Percentiles rank a stretch among this genome's conserved stretches.
Conservation (phyloP, 352 stramenopile species). For the Phytophthora meadii region DNA sequence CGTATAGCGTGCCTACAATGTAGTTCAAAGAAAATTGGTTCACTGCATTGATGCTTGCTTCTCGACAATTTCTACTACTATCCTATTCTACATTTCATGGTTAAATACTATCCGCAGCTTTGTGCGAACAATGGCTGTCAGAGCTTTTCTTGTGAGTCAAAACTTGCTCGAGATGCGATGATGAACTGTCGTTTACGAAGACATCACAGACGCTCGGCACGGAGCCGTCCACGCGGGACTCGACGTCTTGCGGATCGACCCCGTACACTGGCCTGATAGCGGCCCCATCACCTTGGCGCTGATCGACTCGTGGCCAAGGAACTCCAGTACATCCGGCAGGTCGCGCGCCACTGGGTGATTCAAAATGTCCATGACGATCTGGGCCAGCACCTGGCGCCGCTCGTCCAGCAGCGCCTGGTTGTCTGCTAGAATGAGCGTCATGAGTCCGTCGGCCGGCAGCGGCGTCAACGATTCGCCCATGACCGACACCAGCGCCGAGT, state of each 20-base stretch:
- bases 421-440: slow-evolving; percentile 74
- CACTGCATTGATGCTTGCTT: slow-evolving; percentile 14
- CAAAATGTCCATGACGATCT: slow-evolving; percentile 69
- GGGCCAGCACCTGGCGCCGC: slow-evolving; percentile 67
- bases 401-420: slow-evolving; percentile 72
- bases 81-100: slow-evolving; percentile 30
- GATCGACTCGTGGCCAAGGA: slow-evolving; percentile 60
- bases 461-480: slow-evolving; percentile 58
- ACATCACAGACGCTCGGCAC: slow-evolving; percentile 20
- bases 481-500: slow-evolving; percentile 53
- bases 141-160: neutral
- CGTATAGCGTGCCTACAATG: too few relatives aligned
- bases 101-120: slow-evolving; percentile 33
- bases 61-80: slow-evolving; percentile 12
- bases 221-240: slow-evolving; percentile 63
- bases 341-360: slow-evolving; percentile 59
- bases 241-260: slow-evolving; percentile 78
- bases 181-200: slow-evolving; percentile 11
- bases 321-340: slow-evolving; percentile 69
- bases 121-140: neutral
- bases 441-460: slow-evolving; percentile 63
- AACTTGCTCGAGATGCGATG: slow-evolving; percentile 2
- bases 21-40: neutral
- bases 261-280: slow-evolving; percentile 54
- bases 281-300: slow-evolving; percentile 53